Evolutionary conservation across 2,329 filamentous ascomycete genomes (phyloP), one percentile per base, ranked within the genome.

Genomic region (Metarhizium robertsii): DNA sequence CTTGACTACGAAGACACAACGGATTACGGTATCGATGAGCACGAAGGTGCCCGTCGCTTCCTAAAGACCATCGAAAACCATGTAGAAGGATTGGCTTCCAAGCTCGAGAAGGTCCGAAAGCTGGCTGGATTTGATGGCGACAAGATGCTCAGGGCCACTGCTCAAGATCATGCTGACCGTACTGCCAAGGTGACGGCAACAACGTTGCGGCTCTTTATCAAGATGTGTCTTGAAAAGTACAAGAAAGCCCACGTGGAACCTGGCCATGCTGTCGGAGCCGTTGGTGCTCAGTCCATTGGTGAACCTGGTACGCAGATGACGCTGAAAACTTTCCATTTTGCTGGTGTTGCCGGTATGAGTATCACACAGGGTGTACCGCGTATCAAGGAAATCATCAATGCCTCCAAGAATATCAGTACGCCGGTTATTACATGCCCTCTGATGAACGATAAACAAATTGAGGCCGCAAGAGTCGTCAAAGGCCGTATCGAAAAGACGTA

Each of bases 351-450:
- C 47, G 92, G 92, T 70, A 97, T 99, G 94, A 96, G 90, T 80
- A 96, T 99, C 67, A 99, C 94, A 0, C 90, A 96, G 67, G 94
- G 94, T 88, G 94, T 99, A 6, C 94, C 94, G 1, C 92, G 94
- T 85, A 99, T 99, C 77, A 99, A 99, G 75, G 94, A 99, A 78
- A 99, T 99, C 62, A 99, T 99, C 84, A 99, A 99, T 73, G 94
- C 94, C 6, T 96, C 91, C 8, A 95, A 91, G 69, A 77, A 79
- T 52, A 99, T 99, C 71, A 95, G 88, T 69, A 99, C 94, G 0
- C 94, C 94, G 0, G 87, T 99, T 67, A 95, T 99, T 62, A 85
- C 83, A 6, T 97, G 94, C 65, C 86, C 89, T 4, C 78, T 97
- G 5, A 80, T 90, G 60, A 94, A 91, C 66, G 83, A 85, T 58